Evolutionary conservation across 257 asterid species (phyloP).

Genomic region (Osmanthus fragrans): DNA sequence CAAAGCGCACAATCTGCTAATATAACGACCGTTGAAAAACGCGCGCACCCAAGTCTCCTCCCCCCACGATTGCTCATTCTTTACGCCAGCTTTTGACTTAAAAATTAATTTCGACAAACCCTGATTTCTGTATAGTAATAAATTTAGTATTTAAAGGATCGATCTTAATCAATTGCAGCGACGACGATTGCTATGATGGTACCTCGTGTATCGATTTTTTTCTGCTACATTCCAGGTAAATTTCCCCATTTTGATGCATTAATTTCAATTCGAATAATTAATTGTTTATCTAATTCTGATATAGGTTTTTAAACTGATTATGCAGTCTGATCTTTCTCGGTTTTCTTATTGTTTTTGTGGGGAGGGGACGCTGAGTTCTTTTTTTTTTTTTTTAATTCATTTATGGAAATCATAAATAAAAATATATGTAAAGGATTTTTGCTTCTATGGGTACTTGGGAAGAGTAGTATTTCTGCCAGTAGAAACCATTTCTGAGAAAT

Average conservation of each 20-base stretch:
- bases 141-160: neutral
- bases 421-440: neutral
- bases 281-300: neutral
- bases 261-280: neutral
- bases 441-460: neutral
- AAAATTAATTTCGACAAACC: slow-evolving; percentile 7
- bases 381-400: neutral
- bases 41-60: slow-evolving; percentile 27
- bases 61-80: slow-evolving; percentile 20
- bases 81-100: slow-evolving; percentile 19
- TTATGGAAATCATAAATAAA: neutral
- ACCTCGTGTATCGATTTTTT: slow-evolving; percentile 31
- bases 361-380: neutral
- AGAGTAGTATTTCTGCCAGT: neutral
- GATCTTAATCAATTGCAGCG: slow-evolving; percentile 25
- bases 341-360: no score
- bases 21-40: slow-evolving; percentile 24
- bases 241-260: neutral
- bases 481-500: neutral
- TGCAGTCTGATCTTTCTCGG: neutral
- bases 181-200: slow-evolving; percentile 14
- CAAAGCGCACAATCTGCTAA: slow-evolving; percentile 25
- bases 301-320: neutral
- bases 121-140: slow-evolving; percentile 21
- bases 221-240: slow-evolving; percentile 56